Evolutionary conservation across 306 rosid species (phyloP).

Genomic region (Begonia fuchsioides): DNA sequence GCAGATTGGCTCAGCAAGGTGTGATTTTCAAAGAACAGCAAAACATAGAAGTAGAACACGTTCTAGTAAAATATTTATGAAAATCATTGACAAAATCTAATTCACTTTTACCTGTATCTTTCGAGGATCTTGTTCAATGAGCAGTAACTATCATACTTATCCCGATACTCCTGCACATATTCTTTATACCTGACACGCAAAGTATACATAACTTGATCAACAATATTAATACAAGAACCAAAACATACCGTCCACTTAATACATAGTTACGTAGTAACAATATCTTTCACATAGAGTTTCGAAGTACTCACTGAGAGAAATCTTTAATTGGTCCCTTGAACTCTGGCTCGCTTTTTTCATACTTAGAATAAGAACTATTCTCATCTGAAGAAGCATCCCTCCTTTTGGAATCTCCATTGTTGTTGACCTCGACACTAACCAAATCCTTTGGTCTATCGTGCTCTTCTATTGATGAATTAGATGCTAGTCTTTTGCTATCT

Average conservation of each 20-base stretch:
- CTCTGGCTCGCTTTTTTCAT: slow-evolving; percentile 83
- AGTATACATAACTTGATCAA: not conserved
- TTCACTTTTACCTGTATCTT: slow-evolving; percentile 44
- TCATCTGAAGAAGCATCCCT: slow-evolving; percentile 96
- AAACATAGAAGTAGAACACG: slow-evolving; percentile 2
- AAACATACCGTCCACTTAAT: no score
- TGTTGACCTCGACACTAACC: no score
- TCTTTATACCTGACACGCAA: slow-evolving; percentile 50
- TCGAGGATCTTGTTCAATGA: slow-evolving; percentile 79
- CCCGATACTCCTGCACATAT: slow-evolving; percentile 78
- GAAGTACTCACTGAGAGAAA: slow-evolving; percentile 58
- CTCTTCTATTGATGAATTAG: slow-evolving; percentile 38
- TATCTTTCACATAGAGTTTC: slow-evolving; percentile 2
- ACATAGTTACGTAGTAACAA: slow-evolving; percentile 2
- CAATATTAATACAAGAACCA: slow-evolving; percentile 6
- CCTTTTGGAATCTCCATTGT: slow-evolving; percentile 24
- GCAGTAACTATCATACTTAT: slow-evolving; percentile 67
- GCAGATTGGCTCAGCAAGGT: not conserved
- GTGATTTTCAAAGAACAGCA: slow-evolving; percentile 2
- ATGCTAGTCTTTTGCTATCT: slow-evolving; percentile 45
- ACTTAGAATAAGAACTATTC: slow-evolving; percentile 91
- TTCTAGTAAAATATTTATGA: slow-evolving; percentile 3
- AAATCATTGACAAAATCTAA: slow-evolving; percentile 1
- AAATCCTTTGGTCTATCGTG: slow-evolving; percentile 34
- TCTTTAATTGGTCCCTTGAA: slow-evolving; percentile 66